Percentiles rank a stretch among this genome's conserved stretches.
Evolutionary conservation across 352 stramenopile genomes (phyloP).

Genomic region (Globisporangium lucens): DNA sequence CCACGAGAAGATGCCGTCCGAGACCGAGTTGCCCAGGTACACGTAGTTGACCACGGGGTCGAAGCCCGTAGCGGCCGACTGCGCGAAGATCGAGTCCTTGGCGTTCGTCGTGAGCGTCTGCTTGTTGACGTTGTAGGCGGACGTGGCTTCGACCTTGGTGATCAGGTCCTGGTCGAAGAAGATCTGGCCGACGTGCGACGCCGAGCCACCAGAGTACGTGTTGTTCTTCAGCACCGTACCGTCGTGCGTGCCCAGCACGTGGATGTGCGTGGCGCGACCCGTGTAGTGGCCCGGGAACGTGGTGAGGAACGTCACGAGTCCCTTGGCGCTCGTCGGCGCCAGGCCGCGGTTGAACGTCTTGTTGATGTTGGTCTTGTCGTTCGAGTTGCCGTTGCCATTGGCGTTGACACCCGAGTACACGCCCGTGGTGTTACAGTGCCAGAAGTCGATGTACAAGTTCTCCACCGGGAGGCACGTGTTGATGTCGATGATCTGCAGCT

Average conservation of each 20-base stretch:
- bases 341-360: conserved; percentile 18
- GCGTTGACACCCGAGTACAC: conserved; percentile 16
- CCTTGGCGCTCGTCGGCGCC: background rate
- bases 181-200: conserved; percentile 16
- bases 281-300: conserved; percentile 21
- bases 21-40: conserved; percentile 18
- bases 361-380: conserved; percentile 8
- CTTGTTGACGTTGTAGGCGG: conserved; percentile 10
- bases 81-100: conserved; percentile 14
- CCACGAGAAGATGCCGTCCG: conserved; percentile 23
- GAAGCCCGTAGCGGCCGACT: conserved; percentile 11
- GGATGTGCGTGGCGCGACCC: conserved; percentile 14
- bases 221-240: conserved; percentile 17
- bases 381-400: conserved; percentile 6
- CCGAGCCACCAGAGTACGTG: conserved; percentile 14
- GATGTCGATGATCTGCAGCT: conserved; percentile 20
- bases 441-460: conserved; percentile 20
- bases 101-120: conserved; percentile 17
- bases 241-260: conserved; percentile 14
- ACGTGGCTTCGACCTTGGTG: background rate
- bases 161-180: conserved; percentile 15
- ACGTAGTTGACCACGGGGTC: conserved; percentile 17
- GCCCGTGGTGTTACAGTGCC: conserved; percentile 19
- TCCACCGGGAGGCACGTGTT: conserved; percentile 14
- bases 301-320: conserved; percentile 13